Percentiles rank a stretch among this genome's conserved stretches.
These are phyloP conservation scores for Penicillium sp. DNA, from an alignment of 2,329 filamentous ascomycete genomes.

Conservation along the genomic window DNA sequence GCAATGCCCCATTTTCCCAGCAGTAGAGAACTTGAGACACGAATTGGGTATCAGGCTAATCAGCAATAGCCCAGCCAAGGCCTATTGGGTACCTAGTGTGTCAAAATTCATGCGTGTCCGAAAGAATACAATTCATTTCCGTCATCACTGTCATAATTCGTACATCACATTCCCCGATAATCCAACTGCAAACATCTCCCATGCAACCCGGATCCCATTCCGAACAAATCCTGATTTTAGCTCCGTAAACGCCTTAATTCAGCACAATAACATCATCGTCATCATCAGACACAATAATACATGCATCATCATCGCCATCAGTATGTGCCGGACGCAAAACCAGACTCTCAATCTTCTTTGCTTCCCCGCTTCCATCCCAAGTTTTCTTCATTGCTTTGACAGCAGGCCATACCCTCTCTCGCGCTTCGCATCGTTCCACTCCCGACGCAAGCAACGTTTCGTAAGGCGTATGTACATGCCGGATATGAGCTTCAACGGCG, in stretches of 20 bases:
- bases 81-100: no score
- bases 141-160: no score
- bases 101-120: no score
- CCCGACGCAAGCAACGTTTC: constrained; percentile 35
- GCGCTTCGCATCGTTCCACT: constrained; percentile 27
- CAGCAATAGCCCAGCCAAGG: no score
- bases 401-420: constrained; percentile 31
- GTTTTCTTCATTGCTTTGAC: constrained; percentile 30
- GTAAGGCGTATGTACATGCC: constrained; percentile 44
- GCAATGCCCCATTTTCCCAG: no score
- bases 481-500: constrained; percentile 46
- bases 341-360: neutral
- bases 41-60: no score
- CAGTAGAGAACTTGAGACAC: no score
- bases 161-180: no score
- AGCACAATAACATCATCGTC: neutral
- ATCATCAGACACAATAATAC: no score
- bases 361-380: constrained; percentile 29
- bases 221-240: neutral
- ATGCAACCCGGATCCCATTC: neutral
- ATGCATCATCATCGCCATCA: neutral
- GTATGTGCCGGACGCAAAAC: neutral
- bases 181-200: neutral
- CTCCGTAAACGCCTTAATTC: neutral
- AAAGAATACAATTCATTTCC: no score